Percentiles rank a stretch among this genome's conserved stretches.
These are phyloP conservation scores for Linanthus parryae DNA, from an alignment of 148 eudicot genomes.

Conservation along the genomic window DNA sequence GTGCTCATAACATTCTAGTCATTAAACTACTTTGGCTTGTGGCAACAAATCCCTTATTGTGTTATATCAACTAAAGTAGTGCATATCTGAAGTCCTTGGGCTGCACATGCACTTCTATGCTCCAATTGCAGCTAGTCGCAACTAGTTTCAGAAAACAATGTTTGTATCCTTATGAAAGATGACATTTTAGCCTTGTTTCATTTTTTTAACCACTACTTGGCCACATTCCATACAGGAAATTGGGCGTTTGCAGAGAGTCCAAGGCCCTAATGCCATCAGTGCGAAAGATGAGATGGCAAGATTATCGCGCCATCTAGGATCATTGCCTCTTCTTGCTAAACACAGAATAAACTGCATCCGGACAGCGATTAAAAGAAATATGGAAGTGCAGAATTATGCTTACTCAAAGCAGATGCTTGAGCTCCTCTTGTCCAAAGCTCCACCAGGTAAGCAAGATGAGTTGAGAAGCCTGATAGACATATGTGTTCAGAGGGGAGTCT, in stretches of 20 bases:
- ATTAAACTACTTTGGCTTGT: no score
- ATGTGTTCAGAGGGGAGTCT: slow-evolving; percentile 75
- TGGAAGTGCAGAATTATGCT: slow-evolving; percentile 89
- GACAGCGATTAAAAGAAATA: slow-evolving; percentile 92
- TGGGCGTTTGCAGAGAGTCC: slow-evolving; percentile 79
- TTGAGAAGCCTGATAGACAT: slow-evolving; percentile 85
- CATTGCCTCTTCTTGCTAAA: slow-evolving; percentile 89
- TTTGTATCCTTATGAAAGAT: no score
- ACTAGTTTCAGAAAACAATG: no score
- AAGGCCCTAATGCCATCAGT: slow-evolving; percentile 81
- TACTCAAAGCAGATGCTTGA: slow-evolving; percentile 96
- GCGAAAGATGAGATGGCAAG: slow-evolving; percentile 98
- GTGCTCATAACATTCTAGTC: no score
- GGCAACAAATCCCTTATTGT: no score
- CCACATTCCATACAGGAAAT: slow-evolving; percentile 56
- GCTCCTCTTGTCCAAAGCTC: slow-evolving; percentile 85
- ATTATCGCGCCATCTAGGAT: slow-evolving; percentile 85
- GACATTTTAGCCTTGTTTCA: no score
- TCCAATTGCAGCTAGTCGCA: no score
- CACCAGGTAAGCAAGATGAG: slow-evolving; percentile 88
- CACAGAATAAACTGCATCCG: slow-evolving; percentile 91
- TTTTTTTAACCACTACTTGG: no score
- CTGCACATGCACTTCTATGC: no score
- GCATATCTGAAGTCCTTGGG: no score
- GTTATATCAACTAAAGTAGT: no score